These are phyloP conservation scores for Brassica juncea DNA, from an alignment of 345 rosid species.

Conservation along the genomic window DNA sequence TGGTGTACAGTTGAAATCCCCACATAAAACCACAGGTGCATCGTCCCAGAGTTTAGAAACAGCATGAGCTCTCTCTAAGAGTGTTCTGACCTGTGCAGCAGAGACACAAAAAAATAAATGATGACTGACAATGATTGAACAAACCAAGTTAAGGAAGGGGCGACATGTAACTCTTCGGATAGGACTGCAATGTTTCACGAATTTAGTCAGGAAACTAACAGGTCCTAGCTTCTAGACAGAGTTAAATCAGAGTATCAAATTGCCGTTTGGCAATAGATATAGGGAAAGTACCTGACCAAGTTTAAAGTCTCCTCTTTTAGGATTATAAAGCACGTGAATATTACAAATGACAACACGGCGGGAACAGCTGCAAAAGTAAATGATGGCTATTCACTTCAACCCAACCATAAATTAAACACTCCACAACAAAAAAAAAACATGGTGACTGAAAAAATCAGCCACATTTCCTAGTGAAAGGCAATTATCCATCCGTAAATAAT, in stretches of 20 bases:
- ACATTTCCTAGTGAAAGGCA: constrained; percentile 7
- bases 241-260: background rate
- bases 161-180: background rate
- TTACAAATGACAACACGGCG: constrained; percentile 74
- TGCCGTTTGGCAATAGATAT: background rate
- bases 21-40: constrained; percentile 93
- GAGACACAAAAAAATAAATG: constrained; percentile 12
- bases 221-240: background rate
- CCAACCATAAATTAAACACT: constrained; percentile 7
- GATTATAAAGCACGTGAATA: constrained; percentile 94
- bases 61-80: constrained; percentile 71
- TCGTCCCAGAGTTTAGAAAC: constrained; percentile 77
- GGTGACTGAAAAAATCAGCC: constrained; percentile 2
- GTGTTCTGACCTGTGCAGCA: constrained; percentile 66
- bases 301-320: constrained; percentile 93
- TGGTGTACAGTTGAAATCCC: constrained; percentile 94
- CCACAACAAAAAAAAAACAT: constrained; percentile 1
- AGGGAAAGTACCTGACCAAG: constrained; percentile 76
- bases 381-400: constrained; percentile 11
- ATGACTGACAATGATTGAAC: background rate
- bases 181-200: constrained; percentile 12
- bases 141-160: constrained; percentile 12
- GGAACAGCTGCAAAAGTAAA: constrained; percentile 53
- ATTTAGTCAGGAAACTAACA: background rate
- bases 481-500: constrained; percentile 2